A percentile compares a stretch with the other conserved stretches of the same genome.
Evolutionary conservation across 768 basidiomycete genomes (phyloP).

Genomic region (Cubamyces lactineus): DNA sequence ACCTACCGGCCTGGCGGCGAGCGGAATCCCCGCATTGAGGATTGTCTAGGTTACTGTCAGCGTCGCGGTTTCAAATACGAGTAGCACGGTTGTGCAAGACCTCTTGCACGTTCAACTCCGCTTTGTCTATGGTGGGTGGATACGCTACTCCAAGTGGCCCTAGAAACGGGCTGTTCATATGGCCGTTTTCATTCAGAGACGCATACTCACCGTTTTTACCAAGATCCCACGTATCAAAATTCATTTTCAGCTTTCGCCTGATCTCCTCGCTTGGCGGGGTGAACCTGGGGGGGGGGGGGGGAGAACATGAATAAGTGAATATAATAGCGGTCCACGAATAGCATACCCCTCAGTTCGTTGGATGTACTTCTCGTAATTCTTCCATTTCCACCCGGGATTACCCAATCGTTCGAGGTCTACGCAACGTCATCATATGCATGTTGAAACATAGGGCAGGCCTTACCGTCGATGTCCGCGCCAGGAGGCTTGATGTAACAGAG

Average conservation of each 20-base stretch:
- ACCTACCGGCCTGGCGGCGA: conserved; percentile 22
- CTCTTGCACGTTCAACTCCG: conserved; percentile 24
- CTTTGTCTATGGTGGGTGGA: conserved; percentile 22
- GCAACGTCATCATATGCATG: not conserved
- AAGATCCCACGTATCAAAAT: conserved; percentile 24
- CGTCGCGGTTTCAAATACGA: not conserved
- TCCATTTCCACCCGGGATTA: conserved; percentile 35
- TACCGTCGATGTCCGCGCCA: conserved; percentile 31
- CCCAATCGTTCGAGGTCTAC: conserved; percentile 32
- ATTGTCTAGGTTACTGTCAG: conserved; percentile 17
- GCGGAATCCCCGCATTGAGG: conserved; percentile 21
- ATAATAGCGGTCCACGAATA: not conserved
- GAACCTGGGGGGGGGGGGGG: conserved; percentile 17
- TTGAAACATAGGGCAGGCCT: not conserved
- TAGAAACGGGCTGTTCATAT: not conserved
- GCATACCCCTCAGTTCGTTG: conserved; percentile 29
- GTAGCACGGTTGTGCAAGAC: not conserved
- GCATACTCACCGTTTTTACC: conserved; percentile 24
- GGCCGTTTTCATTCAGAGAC: not conserved
- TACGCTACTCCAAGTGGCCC: conserved; percentile 27
- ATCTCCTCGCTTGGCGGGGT: conserved; percentile 19
- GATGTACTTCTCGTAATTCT: conserved; percentile 26
- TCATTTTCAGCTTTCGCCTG: conserved; percentile 13
- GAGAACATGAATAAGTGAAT: too few relatives aligned
- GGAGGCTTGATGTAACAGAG: conserved; percentile 30